These are phyloP conservation scores for Carex kokanica DNA, from an alignment of 176 grass and related monocot genomes.

Conservation along the genomic window DNA sequence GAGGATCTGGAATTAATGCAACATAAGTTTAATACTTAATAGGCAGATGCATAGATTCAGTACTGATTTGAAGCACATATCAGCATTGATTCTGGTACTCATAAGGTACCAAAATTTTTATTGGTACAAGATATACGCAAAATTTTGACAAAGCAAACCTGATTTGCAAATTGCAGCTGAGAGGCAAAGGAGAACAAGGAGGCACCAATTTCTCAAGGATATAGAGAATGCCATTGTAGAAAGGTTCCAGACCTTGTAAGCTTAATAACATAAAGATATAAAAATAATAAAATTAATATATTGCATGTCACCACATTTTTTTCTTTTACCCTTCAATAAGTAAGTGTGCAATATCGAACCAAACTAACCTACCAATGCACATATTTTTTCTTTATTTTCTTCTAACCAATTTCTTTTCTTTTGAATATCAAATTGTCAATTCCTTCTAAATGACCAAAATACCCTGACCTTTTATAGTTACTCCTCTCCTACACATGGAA, in stretches of 20 bases:
- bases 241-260: not conserved
- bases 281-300: not conserved
- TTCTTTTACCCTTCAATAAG: conserved; percentile 27
- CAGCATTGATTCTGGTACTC: not conserved
- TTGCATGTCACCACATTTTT: conserved; percentile 17
- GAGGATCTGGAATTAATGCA: conserved; percentile 14
- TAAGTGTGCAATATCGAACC: conserved; percentile 2
- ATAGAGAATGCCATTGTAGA: conserved; percentile 10
- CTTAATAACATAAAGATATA: not conserved
- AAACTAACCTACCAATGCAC: conserved; percentile 8
- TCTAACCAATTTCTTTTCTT: not conserved
- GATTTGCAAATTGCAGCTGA: conserved; percentile 16
- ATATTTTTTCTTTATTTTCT: not conserved
- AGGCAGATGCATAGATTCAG: not conserved
- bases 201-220: conserved; percentile 11
- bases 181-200: conserved; percentile 20
- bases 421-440: not conserved
- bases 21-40: not conserved
- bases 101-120: not conserved
- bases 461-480: not conserved
- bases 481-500: not conserved
- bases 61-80: not conserved
- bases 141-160: conserved; percentile 7
- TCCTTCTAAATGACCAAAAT: not conserved
- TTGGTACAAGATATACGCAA: not conserved